phyloP scores from a whole-genome alignment of 129 eudicot species.

The Artemisia tridentata region DNA sequence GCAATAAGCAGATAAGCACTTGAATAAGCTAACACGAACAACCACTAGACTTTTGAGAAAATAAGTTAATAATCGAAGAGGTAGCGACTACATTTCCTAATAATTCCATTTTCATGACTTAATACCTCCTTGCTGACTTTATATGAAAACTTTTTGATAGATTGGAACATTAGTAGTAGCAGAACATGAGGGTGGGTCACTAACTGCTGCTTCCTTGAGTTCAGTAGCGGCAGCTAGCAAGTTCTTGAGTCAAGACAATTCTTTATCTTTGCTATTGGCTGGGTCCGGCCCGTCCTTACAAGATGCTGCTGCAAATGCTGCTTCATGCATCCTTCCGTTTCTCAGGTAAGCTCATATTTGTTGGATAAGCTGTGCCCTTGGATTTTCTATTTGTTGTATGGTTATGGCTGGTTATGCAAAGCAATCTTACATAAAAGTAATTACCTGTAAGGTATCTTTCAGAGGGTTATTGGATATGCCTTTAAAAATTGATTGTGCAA shows the following conservation, averaged over 20 bases:
- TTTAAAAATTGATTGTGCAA: slow-evolving; percentile 3
- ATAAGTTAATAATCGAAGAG: too few relatives aligned
- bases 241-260: slow-evolving; percentile 54
- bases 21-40: too few relatives aligned
- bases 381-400: not conserved
- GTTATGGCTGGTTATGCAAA: too few relatives aligned
- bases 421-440: too few relatives aligned
- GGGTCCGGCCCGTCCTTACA: slow-evolving; percentile 83
- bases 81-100: too few relatives aligned
- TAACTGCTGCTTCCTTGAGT: slow-evolving; percentile 68
- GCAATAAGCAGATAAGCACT: too few relatives aligned
- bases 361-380: not conserved
- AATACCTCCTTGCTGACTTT: slow-evolving; percentile 9
- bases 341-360: slow-evolving; percentile 40
- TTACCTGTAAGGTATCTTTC: too few relatives aligned
- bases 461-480: not conserved
- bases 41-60: too few relatives aligned
- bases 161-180: slow-evolving; percentile 90
- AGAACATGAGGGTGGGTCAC: slow-evolving; percentile 84
- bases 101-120: too few relatives aligned
- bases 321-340: slow-evolving; percentile 82
- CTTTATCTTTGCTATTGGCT: slow-evolving; percentile 75
- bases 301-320: slow-evolving; percentile 81
- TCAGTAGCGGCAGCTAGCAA: slow-evolving; percentile 77
- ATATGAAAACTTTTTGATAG: slow-evolving; percentile 29